phyloP scores from a whole-genome alignment of 1,284 basidiomycete species.

The Trametes hirsuta region DNA sequence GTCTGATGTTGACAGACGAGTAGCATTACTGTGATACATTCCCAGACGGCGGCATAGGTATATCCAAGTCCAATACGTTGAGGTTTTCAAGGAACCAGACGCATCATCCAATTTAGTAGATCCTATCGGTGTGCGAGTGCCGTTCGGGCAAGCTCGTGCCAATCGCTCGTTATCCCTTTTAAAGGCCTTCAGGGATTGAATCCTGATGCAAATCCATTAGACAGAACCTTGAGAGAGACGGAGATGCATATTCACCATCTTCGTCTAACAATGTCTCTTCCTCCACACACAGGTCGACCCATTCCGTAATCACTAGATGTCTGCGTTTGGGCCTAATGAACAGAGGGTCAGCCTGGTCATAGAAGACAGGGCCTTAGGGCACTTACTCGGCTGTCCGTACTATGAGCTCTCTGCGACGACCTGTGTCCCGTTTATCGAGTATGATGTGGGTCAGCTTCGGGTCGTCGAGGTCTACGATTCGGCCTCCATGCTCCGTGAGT shows the following conservation, averaged over 20 bases:
- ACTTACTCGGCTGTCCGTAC: conserved; percentile 71
- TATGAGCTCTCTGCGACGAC: conserved; percentile 70
- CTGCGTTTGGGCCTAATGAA: conserved; percentile 70
- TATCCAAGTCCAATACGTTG: too few species aligned
- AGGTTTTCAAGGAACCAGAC: too few species aligned
- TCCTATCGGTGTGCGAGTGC: too few species aligned
- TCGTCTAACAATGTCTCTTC: conserved; percentile 83
- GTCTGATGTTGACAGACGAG: too few species aligned
- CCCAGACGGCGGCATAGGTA: too few species aligned
- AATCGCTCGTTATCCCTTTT: background rate
- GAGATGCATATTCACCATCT: conserved; percentile 51
- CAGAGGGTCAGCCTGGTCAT: background rate
- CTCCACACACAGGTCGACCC: conserved; percentile 76
- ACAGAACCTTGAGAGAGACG: background rate
- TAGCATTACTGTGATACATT: too few species aligned
- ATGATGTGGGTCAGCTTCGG: conserved; percentile 85
- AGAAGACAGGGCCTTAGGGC: background rate
- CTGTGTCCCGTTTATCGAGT: conserved; percentile 76
- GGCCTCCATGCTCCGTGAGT: conserved; percentile 74
- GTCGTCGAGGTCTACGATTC: conserved; percentile 66
- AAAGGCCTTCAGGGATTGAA: conserved; percentile 2
- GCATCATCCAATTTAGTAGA: too few species aligned
- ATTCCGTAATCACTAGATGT: conserved; percentile 77
- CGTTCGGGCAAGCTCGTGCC: too few species aligned
- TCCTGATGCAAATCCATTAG: background rate